Percentiles rank a stretch among this genome's conserved stretches.
Evolutionary conservation across 2,329 filamentous ascomycete genomes (phyloP).

Genomic region (Colletotrichum tamarilloi): DNA sequence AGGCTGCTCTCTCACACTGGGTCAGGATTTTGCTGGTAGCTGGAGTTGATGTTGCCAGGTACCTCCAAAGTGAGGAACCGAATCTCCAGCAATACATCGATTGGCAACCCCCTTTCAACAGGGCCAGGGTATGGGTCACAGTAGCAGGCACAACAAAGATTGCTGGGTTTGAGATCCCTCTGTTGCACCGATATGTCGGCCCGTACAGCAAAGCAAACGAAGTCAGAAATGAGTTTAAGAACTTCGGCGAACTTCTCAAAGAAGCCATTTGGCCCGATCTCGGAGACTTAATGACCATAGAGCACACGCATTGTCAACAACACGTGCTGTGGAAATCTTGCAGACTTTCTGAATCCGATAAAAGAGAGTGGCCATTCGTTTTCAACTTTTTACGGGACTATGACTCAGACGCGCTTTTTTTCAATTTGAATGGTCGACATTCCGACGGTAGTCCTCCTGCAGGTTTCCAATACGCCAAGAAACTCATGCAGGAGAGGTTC

Average conservation of each 20-base stretch:
- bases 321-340: neutral
- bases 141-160: neutral
- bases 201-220: neutral
- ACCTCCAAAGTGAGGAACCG: neutral
- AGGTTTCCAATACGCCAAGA: neutral
- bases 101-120: no score
- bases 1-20: neutral
- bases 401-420: no score
- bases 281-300: no score
- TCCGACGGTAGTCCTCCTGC: neutral
- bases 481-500: neutral
- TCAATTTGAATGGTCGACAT: no score
- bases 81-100: neutral
- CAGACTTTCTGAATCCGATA: no score
- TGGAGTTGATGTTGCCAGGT: neutral
- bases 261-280: rapidly evolving
- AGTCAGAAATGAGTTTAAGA: neutral
- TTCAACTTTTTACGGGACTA: neutral
- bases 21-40: neutral
- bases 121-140: rapidly evolving
- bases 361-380: neutral
- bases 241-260: neutral
- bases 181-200: neutral
- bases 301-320: neutral
- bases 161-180: neutral